Percentiles rank a stretch among this genome's conserved stretches.
Conservation (phyloP, 176 grass and related monocot genomes). For the Musa troglodytarum region DNA sequence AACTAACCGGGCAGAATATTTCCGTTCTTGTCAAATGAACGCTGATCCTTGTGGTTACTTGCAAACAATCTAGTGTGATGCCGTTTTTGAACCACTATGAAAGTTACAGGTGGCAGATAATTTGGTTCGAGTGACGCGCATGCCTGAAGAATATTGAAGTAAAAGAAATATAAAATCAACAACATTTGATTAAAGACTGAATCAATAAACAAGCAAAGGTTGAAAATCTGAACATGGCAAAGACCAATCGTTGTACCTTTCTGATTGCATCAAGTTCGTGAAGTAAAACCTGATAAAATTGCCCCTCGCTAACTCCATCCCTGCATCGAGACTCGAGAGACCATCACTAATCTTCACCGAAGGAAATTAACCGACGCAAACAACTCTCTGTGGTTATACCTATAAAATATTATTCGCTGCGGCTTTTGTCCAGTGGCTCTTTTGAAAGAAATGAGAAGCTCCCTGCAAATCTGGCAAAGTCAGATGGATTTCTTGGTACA, state of each 20-base stretch:
- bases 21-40: constrained; percentile 45
- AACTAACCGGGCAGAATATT: constrained; percentile 77
- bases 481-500: no score
- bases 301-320: constrained; percentile 87
- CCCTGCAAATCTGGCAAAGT: constrained; percentile 38
- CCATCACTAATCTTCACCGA: neutral
- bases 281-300: constrained; percentile 86
- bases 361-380: neutral
- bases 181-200: neutral
- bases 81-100: constrained; percentile 86
- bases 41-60: constrained; percentile 56
- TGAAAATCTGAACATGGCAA: neutral
- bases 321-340: constrained; percentile 25
- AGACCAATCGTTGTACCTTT: constrained; percentile 31
- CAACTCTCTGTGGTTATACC: constrained; percentile 24
- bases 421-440: constrained; percentile 65
- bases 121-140: constrained; percentile 69
- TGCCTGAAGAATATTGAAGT: constrained; percentile 36
- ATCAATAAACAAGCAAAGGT: neutral
- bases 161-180: neutral
- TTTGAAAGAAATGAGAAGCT: constrained; percentile 83
- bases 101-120: constrained; percentile 66
- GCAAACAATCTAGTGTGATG: constrained; percentile 90
- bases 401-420: constrained; percentile 73
- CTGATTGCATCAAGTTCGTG: constrained; percentile 78